A percentile compares a stretch with the other conserved stretches of the same genome.
Conservation (phyloP, 495 filamentous ascomycete species). For the Aspergillus wentii region DNA sequence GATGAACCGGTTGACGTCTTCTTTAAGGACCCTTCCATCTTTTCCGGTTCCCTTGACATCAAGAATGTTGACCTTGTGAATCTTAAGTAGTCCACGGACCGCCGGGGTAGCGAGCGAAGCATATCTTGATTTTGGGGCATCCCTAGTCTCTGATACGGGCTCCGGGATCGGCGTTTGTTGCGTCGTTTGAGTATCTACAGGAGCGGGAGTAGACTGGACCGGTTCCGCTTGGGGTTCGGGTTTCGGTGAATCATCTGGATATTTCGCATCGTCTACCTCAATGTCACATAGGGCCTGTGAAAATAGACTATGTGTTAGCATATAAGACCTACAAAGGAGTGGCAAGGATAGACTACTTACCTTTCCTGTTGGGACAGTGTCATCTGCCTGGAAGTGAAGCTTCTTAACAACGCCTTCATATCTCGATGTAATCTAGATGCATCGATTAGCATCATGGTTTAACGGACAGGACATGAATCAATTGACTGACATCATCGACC, state of each 20-base stretch:
- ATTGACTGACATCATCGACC: slow-evolving; percentile 71
- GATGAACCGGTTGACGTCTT: slow-evolving; percentile 80
- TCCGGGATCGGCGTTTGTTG: slow-evolving; percentile 16
- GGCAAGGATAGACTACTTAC: slow-evolving; percentile 12
- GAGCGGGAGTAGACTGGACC: slow-evolving; percentile 12
- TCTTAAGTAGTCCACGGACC: slow-evolving; percentile 80
- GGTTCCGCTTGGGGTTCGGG: slow-evolving; percentile 24
- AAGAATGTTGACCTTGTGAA: slow-evolving; percentile 67
- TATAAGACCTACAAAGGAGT: neutral
- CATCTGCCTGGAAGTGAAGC: slow-evolving; percentile 90
- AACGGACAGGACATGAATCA: neutral
- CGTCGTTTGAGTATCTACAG: slow-evolving; percentile 9
- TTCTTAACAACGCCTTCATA: slow-evolving; percentile 96
- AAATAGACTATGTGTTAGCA: slow-evolving; percentile 5
- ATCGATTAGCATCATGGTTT: slow-evolving; percentile 8
- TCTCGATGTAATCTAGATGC: slow-evolving; percentile 74
- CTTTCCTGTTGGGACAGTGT: slow-evolving; percentile 92
- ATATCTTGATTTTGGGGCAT: slow-evolving; percentile 44
- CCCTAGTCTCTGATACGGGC: neutral
- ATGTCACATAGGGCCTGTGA: slow-evolving; percentile 48
- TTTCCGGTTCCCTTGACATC: slow-evolving; percentile 82
- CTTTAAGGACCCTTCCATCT: slow-evolving; percentile 87
- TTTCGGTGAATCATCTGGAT: slow-evolving; percentile 48
- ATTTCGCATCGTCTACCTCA: slow-evolving; percentile 55
- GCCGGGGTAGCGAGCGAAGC: slow-evolving; percentile 83